Conservation (phyloP, 2,329 filamentous ascomycete genomes). For the Xylaria sp. region DNA sequence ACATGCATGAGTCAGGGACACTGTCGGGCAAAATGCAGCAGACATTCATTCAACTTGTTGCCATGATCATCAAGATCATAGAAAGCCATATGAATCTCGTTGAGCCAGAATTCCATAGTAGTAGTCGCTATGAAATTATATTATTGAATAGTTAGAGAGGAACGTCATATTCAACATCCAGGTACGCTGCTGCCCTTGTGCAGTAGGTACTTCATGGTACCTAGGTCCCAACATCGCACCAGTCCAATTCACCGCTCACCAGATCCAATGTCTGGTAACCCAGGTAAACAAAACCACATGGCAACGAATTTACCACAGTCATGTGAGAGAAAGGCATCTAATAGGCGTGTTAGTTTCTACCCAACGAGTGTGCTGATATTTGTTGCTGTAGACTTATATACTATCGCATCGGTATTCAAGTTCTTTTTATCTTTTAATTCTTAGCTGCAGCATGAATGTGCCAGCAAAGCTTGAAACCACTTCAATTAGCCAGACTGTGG, state of each 20-base stretch:
- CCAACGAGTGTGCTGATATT: neutral
- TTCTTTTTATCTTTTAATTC: neutral
- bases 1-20: neutral
- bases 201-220: neutral
- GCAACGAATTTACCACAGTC: neutral
- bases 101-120: neutral
- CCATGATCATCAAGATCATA: constrained; percentile 12
- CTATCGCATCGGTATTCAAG: neutral
- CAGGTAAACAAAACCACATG: constrained; percentile 20
- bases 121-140: neutral
- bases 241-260: constrained; percentile 27
- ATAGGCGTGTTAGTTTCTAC: constrained; percentile 4
- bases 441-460: constrained; percentile 19
- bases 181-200: neutral
- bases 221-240: neutral
- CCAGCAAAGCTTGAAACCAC: constrained; percentile 26
- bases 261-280: neutral
- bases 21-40: constrained; percentile 12
- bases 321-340: neutral
- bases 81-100: neutral
- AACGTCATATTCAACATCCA: no score
- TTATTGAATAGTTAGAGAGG: neutral
- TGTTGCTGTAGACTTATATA: neutral
- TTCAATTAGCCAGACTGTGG: constrained; percentile 37
- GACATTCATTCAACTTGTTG: neutral